Base-by-base conservation (phyloP, 148 eudicot genomes). In the Selenicereus undatus region DNA sequence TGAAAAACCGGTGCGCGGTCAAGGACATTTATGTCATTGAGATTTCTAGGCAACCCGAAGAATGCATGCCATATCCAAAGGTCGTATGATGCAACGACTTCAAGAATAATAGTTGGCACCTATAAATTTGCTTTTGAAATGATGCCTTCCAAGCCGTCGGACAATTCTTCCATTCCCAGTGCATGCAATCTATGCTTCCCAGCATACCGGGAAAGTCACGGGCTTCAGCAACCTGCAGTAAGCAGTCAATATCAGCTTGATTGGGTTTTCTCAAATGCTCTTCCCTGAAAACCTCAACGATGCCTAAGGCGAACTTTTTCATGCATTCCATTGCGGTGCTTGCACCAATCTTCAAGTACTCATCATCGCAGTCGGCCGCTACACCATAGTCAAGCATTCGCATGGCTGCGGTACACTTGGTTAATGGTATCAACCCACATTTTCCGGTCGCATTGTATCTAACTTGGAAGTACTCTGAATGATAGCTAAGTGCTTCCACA, bases 61-160 rank as follows among this genome's bases (percentile, higher is more conserved):
- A 80, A 80, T 5, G 73, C 52, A 64, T 81, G 83, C 27, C 69
- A 42, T 48, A 74, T 75, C 78, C 71, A 74, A 24, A 80, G 22
- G 26, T 73, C 82, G 17, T 54, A 24, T n/a, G 77, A 73, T 16
- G 82, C 77, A 9, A 73, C 36, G 10, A 7, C 78, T 80, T 58
- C 71, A 2, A 80, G 71, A 9, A 71, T 32, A 27, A 79, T 48
- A 1, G 75, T 70, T 26, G 75, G 75, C 16, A 7, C 12, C 8
- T 45, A 26, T 69, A 42, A 27, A 20, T 11, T 29, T 69, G 69
- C 18, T 26, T 66, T 3, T 66, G 8, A 56, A 27, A 80, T 30
- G 71, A 58, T 11, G 75, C 82, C 71, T 51, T n/a, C 52, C 70
- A 80, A 17, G 48, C 45, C 16, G 24, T 0, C 0, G 39, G 73